Base-by-base conservation (phyloP, 169 alveolate genomes). In the Cryptosporidium bovis region DNA sequence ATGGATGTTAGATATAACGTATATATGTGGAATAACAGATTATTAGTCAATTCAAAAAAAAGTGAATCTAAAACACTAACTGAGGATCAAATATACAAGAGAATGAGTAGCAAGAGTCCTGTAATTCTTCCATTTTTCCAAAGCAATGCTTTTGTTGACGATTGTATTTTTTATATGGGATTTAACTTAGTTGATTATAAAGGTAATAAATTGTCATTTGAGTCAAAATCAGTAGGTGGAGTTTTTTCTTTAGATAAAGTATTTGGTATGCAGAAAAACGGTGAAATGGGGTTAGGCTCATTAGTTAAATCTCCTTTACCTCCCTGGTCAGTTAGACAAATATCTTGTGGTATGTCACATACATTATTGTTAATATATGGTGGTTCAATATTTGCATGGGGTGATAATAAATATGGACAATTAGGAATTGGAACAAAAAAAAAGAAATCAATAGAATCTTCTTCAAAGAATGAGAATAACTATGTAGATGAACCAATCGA, bases 331-430 rank as follows among this genome's bases (percentile, higher is more conserved):
- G 83, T 68, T 29, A 68, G 83, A 68, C 90, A 90, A 90, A 90
- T 91, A 6, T 91, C 91, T n/a, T 91, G 93, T 77, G 93, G 93
- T 6, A 51, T 83, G 3, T 82, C 89, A 27, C 93, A 91, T 50
- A 91, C 92, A 2, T 66, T 91, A 40, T 82, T 89, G 3, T n/a
- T 91, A 29, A 60, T 90, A 13, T 56, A 64, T 27, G 64, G 83
- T n/a, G 93, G 93, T 15, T 18, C 51, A 3, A 67, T 91, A 10
- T 91, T 33, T 64, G 83, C 92, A 2, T 91, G 92, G 92, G 93
- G 93, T 13, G 71, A 83, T 13, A 92, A 92, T 65, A 89, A 91
- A 13, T 90, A 90, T 40, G 94, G 95, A 24, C 95, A 93, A 40
- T 84, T 90, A 10, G 93, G 93, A 6, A 18, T 91, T 27, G 83